These are phyloP conservation scores for Annulohypoxylon truncatum DNA, from an alignment of 2,329 filamentous ascomycete genomes.

Conservation along the genomic window DNA sequence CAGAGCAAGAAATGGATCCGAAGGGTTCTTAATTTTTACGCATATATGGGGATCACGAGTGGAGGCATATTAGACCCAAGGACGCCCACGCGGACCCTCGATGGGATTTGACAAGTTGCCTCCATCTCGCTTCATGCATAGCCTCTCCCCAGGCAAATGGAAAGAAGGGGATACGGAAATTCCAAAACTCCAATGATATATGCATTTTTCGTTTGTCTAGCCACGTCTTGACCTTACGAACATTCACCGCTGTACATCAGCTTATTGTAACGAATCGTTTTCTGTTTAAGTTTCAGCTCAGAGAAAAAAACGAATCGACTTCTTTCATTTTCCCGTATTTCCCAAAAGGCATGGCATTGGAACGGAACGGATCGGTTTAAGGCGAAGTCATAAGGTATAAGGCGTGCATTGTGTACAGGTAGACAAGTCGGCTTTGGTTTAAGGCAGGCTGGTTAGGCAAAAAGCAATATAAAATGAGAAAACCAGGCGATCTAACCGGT, in stretches of 20 bases:
- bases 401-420: constrained; percentile 43
- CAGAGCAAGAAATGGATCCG: constrained; percentile 25
- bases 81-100: constrained; percentile 29
- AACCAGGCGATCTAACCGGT: constrained; percentile 26
- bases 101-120: constrained; percentile 21
- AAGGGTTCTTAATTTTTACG: constrained; percentile 27
- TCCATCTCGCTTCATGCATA: constrained; percentile 21
- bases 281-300: constrained; percentile 23
- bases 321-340: constrained; percentile 22
- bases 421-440: constrained; percentile 38
- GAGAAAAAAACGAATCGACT: constrained; percentile 31
- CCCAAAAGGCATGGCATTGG: constrained; percentile 37
- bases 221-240: constrained; percentile 34
- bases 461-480: constrained; percentile 30
- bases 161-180: constrained; percentile 16
- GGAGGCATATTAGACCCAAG: constrained; percentile 27
- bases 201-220: constrained; percentile 40
- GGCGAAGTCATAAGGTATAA: constrained; percentile 36
- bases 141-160: constrained; percentile 17
- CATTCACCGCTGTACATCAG: constrained; percentile 21
- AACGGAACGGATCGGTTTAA: constrained; percentile 38
- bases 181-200: constrained; percentile 33
- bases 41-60: constrained; percentile 33
- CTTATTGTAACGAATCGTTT: constrained; percentile 33
- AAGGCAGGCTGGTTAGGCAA: constrained; percentile 31